Base-by-base conservation (phyloP, 805 yeast species). In the Nadsonia fulvescens region DNA sequence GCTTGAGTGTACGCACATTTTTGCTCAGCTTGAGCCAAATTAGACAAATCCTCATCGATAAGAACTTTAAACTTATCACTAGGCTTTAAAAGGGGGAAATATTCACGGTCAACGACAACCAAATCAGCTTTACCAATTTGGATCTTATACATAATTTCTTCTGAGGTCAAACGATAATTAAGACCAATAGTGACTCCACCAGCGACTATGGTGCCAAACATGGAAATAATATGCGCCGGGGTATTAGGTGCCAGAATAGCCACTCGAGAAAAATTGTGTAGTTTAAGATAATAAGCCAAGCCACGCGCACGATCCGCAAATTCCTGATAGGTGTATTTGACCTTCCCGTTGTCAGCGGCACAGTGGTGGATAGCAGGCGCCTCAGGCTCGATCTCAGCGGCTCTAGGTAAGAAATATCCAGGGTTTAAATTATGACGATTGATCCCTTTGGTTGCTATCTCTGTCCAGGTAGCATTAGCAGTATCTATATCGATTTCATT, bases 221-320 rank as follows among this genome's bases (percentile, higher is more conserved):
- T 39, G 15, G 47, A 36, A 24, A 46, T 52, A 12, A 49, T 38
- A 22, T 46, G 51, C 23, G 51, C 50, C 1, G 54, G 54, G 9
- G 53, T 49, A 31, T 47, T 48, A 11, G 52, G 40, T 8, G 40
- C 44, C 23, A 49, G 31, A 9, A 48, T 38, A 12, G 53, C 52
- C 6, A 48, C 37, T 13, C 43, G 26, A 34, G 35, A 33, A 25
- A 26, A 29, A 13, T 36, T 34, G 17, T 37, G 26, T 23, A 25
- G 23, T 28, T 42, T 37, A 33, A 49, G 33, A 29, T 33, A 45
- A 22, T 42, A 38, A n/a, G 53, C 53, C 17, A 49, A 35, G 13
- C 38, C 34, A 15, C 31, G 29, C 10, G 42, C 47, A 11, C 51
- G 32, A 9, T 44, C 38, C 8, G 50, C 34, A 15, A 38, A 32